These are phyloP conservation scores for Candida parachauliodes DNA, from an alignment of 805 yeast species.

Conservation along the genomic window DNA sequence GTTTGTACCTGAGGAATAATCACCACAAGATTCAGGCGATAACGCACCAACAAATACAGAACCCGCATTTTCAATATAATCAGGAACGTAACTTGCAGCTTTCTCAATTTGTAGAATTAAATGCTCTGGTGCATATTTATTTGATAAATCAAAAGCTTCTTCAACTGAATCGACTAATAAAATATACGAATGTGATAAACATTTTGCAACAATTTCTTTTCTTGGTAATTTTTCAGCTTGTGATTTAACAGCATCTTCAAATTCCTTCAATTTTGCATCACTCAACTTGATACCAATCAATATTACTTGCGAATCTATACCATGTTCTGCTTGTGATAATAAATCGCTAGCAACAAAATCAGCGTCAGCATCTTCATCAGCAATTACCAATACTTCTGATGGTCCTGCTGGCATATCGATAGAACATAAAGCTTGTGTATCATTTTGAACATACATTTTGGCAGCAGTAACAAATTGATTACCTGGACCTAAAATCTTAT, in stretches of 20 bases:
- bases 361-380: constrained; percentile 84
- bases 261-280: constrained; percentile 53
- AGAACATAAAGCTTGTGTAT: constrained; percentile 89
- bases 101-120: constrained; percentile 84
- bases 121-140: constrained; percentile 96
- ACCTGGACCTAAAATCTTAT: constrained; percentile 97
- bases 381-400: constrained; percentile 93
- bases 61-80: constrained; percentile 86
- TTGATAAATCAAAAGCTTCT: constrained; percentile 84
- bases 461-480: constrained; percentile 99
- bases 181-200: constrained; percentile 88
- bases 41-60: constrained; percentile 94
- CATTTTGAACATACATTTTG: constrained; percentile 95
- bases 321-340: constrained; percentile 98
- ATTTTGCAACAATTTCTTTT: constrained; percentile 86
- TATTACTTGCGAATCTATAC: constrained; percentile 95
- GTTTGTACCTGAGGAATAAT: constrained; percentile 96
- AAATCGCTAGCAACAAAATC: constrained; percentile 97
- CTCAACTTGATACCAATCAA: constrained; percentile 76
- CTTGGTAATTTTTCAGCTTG: constrained; percentile 88
- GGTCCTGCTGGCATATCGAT: constrained; percentile 99
- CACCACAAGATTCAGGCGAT: constrained; percentile 98
- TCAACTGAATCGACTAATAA: constrained; percentile 64
- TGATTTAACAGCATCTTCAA: constrained; percentile 77
- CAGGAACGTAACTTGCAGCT: constrained; percentile 67